Percentiles rank a stretch among this genome's conserved stretches.
These are phyloP conservation scores for Fomitopsis pulvina DNA, from an alignment of 768 basidiomycete genomes.

Conservation along the genomic window DNA sequence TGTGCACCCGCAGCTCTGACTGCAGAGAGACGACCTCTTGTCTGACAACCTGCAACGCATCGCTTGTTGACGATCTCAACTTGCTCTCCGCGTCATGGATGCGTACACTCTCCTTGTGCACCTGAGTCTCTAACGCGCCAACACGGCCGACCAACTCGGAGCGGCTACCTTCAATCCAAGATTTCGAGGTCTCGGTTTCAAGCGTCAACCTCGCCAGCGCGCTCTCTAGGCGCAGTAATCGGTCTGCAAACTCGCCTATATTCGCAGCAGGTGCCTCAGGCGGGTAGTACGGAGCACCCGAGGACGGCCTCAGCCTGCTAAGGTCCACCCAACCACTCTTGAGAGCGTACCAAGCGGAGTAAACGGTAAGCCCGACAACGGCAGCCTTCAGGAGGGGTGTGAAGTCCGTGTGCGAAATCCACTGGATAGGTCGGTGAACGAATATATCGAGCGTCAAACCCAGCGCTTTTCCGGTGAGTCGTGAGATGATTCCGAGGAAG, in stretches of 20 bases:
- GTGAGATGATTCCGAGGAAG: constrained; percentile 13
- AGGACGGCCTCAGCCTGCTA: constrained; percentile 26
- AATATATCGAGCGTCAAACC: constrained; percentile 44
- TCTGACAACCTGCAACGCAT: constrained; percentile 42
- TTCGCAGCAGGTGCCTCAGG: constrained; percentile 59
- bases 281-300: constrained; percentile 35
- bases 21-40: constrained; percentile 51
- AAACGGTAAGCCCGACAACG: constrained; percentile 35
- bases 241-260: constrained; percentile 55
- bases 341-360: constrained; percentile 40
- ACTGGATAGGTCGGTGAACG: constrained; percentile 40
- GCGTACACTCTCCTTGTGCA: constrained; percentile 40
- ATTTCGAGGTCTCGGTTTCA: constrained; percentile 44
- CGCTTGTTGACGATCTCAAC: constrained; percentile 31
- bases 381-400: constrained; percentile 36
- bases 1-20: constrained; percentile 29
- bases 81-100: constrained; percentile 49
- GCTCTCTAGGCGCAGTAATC: constrained; percentile 58
- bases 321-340: constrained; percentile 16
- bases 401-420: constrained; percentile 28
- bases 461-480: constrained; percentile 28
- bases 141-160: constrained; percentile 50
- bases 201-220: constrained; percentile 53
- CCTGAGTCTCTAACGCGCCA: constrained; percentile 46
- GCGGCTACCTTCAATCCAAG: constrained; percentile 45